Percentiles rank a stretch among this genome's conserved stretches.
These are phyloP conservation scores for Selaginella tamariscina DNA, from an alignment of 75 land plant genomes.

Conservation along the genomic window DNA sequence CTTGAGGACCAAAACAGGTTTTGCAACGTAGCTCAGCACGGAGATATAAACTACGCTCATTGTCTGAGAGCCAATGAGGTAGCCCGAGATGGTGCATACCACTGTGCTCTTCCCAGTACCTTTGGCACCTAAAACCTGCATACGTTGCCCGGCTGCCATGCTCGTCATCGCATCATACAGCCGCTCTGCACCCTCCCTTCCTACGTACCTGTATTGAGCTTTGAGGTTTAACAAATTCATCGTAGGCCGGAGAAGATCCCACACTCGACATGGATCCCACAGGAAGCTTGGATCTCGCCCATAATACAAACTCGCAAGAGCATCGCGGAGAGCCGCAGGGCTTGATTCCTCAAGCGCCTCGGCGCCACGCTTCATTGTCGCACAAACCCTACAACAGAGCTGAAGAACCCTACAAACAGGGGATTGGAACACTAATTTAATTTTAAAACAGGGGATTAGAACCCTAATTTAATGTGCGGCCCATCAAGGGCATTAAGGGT, in stretches of 20 bases:
- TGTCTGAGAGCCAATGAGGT: background rate
- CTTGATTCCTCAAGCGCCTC: background rate
- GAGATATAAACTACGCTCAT: background rate
- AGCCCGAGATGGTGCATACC: background rate
- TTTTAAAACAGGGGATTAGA: no score
- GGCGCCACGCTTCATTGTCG: background rate
- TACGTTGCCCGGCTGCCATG: background rate
- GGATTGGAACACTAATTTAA: no score
- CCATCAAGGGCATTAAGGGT: no score
- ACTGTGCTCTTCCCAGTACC: conserved; percentile 3
- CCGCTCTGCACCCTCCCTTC: conserved; percentile 1
- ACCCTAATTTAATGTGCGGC: no score
- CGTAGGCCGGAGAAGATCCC: background rate
- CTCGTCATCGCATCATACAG: conserved; percentile 1
- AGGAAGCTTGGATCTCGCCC: conserved; percentile 4
- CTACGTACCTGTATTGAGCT: background rate
- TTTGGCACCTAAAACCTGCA: conserved; percentile 3
- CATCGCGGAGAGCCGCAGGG: background rate
- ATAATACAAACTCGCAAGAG: background rate
- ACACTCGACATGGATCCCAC: background rate
- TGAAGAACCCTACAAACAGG: no score
- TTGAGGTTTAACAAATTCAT: background rate
- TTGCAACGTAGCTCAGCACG: background rate
- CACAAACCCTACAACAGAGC: no score
- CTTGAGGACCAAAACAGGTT: background rate